Conservation (phyloP, 192 early-diverging fungal genomes). For the Coemansia biformis region DNA sequence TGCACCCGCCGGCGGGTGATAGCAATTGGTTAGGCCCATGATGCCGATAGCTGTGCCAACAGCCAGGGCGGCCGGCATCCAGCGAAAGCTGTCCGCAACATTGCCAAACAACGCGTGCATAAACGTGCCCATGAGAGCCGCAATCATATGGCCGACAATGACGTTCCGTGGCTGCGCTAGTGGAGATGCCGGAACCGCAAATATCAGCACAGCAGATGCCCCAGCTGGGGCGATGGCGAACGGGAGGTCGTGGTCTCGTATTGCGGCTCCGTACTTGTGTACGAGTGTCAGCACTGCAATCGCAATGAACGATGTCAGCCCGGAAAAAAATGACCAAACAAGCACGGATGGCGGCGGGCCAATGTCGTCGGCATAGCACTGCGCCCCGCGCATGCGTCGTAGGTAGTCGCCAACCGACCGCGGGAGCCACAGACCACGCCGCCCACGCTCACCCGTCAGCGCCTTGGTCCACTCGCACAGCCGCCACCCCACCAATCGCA, state of each 20-base stretch:
- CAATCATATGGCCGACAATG: slow-evolving; percentile 30
- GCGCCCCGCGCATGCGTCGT: slow-evolving; percentile 36
- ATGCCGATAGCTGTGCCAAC: slow-evolving; percentile 35
- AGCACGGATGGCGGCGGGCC: slow-evolving; percentile 26
- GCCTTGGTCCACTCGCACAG: slow-evolving; percentile 29
- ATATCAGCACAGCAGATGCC: slow-evolving; percentile 41
- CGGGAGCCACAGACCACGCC: slow-evolving; percentile 31
- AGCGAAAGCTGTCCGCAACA: slow-evolving; percentile 23
- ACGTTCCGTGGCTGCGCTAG: slow-evolving; percentile 46
- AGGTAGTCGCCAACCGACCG: slow-evolving; percentile 16
- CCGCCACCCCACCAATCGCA: slow-evolving; percentile 25
- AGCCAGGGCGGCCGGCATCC: slow-evolving; percentile 41
- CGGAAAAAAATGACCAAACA: slow-evolving; percentile 30
- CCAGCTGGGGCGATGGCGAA: slow-evolving; percentile 45
- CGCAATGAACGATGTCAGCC: slow-evolving; percentile 32
- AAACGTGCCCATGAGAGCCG: slow-evolving; percentile 37
- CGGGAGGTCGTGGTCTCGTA: slow-evolving; percentile 35
- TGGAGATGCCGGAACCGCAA: slow-evolving; percentile 34
- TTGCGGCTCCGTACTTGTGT: slow-evolving; percentile 37
- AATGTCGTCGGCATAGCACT: slow-evolving; percentile 20
- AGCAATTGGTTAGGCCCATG: slow-evolving; percentile 45
- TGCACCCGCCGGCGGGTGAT: slow-evolving; percentile 47
- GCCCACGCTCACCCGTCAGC: slow-evolving; percentile 27
- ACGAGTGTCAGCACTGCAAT: slow-evolving; percentile 28
- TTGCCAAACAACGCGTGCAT: slow-evolving; percentile 34